Conservation (phyloP, 1,284 basidiomycete species). For the Ganoderma multipileum region DNA sequence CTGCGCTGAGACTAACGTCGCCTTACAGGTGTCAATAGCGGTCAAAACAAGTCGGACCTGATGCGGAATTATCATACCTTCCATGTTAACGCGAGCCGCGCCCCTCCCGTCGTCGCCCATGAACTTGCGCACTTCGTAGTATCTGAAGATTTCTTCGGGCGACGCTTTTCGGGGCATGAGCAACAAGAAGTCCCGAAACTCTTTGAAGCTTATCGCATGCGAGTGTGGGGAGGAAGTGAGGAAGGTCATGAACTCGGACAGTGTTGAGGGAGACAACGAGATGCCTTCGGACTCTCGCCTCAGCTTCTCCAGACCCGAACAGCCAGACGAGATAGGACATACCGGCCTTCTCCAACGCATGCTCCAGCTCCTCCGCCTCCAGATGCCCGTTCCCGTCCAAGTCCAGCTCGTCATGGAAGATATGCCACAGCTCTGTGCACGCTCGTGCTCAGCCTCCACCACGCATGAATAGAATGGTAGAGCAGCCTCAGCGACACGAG, state of each 20-base stretch:
- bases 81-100: conserved; percentile 83
- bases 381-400: conserved; percentile 85
- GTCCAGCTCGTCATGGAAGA: conserved; percentile 90
- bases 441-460: conserved; percentile 27
- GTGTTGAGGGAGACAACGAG: conserved; percentile 65
- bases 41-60: background rate
- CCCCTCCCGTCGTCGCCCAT: conserved; percentile 81
- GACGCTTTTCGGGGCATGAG: conserved; percentile 85
- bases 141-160: conserved; percentile 86
- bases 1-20: conserved; percentile 76
- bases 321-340: conserved; percentile 36
- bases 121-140: conserved; percentile 81
- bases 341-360: conserved; percentile 80
- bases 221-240: conserved; percentile 74
- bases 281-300: conserved; percentile 65
- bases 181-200: conserved; percentile 91
- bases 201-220: conserved; percentile 79
- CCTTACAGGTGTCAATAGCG: conserved; percentile 50
- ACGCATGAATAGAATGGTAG: background rate
- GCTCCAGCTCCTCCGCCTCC: conserved; percentile 74
- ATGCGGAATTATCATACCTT: conserved; percentile 61
- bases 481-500: background rate
- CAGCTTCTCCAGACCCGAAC: background rate
- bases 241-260: conserved; percentile 83
- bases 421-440: conserved; percentile 81